A percentile compares a stretch with the other conserved stretches of the same genome.
Evolutionary conservation across 2,329 filamentous ascomycete genomes (phyloP).

Genomic region (Hypoxylon sp.): DNA sequence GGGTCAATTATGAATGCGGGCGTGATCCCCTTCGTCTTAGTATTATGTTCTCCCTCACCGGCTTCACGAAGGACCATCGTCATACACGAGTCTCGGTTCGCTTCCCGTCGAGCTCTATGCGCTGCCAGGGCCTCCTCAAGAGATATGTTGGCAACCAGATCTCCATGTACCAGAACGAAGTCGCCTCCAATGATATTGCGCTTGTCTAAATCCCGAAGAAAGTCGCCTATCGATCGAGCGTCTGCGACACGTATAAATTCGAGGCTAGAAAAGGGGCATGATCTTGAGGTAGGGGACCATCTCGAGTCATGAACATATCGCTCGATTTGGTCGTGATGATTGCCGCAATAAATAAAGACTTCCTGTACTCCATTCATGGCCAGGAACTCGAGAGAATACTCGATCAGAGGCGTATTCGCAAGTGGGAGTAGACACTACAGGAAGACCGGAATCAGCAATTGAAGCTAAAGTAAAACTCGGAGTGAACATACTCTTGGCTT

Average conservation of each 20-base stretch:
- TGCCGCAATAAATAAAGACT: slow-evolving; percentile 91
- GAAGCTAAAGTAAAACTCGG: slow-evolving; percentile 15
- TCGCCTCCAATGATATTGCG: slow-evolving; percentile 88
- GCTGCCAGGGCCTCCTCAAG: slow-evolving; percentile 84
- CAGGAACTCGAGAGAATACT: slow-evolving; percentile 97
- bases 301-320: slow-evolving; percentile 84
- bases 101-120: slow-evolving; percentile 84
- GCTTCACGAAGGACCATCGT: slow-evolving; percentile 90
- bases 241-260: slow-evolving; percentile 88
- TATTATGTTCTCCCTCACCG: slow-evolving; percentile 77
- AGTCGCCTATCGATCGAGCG: slow-evolving; percentile 90
- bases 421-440: slow-evolving; percentile 89
- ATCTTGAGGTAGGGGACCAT: slow-evolving; percentile 73
- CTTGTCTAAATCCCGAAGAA: slow-evolving; percentile 92
- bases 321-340: slow-evolving; percentile 89
- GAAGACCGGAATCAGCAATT: slow-evolving; percentile 37
- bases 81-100: slow-evolving; percentile 97
- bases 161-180: slow-evolving; percentile 93
- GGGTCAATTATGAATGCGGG: slow-evolving; percentile 91
- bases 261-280: slow-evolving; percentile 80
- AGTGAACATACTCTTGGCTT: slow-evolving; percentile 79
- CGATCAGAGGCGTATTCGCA: slow-evolving; percentile 94
- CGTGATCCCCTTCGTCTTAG: slow-evolving; percentile 80
- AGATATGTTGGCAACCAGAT: slow-evolving; percentile 89
- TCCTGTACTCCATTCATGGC: slow-evolving; percentile 96